Evolutionary conservation across 176 grass and related monocot species (phyloP).

Genomic region (Avena eriantha): DNA sequence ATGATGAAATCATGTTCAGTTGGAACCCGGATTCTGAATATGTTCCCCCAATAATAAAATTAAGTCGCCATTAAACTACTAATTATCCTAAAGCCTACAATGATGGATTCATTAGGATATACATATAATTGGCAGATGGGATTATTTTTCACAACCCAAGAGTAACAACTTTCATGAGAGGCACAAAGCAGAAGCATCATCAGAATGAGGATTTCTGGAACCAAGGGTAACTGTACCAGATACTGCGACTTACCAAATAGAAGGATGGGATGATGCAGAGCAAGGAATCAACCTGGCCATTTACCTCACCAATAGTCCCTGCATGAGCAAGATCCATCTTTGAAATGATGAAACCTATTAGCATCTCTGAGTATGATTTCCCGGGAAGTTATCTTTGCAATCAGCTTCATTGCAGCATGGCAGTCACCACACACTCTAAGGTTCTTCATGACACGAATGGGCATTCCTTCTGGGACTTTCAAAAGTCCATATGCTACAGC

Average conservation of each 20-base stretch:
- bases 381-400: conserved; percentile 60
- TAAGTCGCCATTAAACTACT: conserved; percentile 36
- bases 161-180: neutral
- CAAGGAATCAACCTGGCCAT: conserved; percentile 32
- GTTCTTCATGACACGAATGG: conserved; percentile 85
- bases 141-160: conserved; percentile 19
- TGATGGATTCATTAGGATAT: conserved; percentile 11
- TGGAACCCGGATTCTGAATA: conserved; percentile 12
- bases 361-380: conserved; percentile 82
- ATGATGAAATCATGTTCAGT: conserved; percentile 34
- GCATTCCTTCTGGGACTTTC: conserved; percentile 72
- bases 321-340: conserved; percentile 74
- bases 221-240: neutral
- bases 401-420: conserved; percentile 80
- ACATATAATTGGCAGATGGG: neutral
- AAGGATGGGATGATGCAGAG: conserved; percentile 25
- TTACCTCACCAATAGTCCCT: conserved; percentile 79
- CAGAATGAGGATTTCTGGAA: conserved; percentile 22
- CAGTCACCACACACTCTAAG: conserved; percentile 85
- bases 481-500: conserved; percentile 83
- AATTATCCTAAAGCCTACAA: neutral
- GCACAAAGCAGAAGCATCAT: conserved; percentile 32
- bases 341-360: conserved; percentile 89
- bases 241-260: conserved; percentile 35
- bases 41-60: conserved; percentile 22